A percentile compares a stretch with the other conserved stretches of the same genome.
phyloP scores from a whole-genome alignment of 2,329 filamentous ascomycete genomes.

The Cordyceps cateniannulata region DNA sequence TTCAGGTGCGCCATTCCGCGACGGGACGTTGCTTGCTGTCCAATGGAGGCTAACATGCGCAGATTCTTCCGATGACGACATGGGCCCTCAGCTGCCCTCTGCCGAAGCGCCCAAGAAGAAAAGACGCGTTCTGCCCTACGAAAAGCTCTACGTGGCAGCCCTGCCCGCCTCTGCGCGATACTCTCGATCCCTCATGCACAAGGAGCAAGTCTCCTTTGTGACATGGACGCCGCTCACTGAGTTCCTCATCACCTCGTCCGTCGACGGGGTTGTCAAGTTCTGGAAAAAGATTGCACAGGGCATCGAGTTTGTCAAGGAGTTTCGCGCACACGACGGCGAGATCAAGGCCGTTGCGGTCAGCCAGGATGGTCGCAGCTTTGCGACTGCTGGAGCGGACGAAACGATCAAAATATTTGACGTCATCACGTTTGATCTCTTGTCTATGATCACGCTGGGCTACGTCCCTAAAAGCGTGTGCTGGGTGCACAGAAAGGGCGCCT shows the following conservation, averaged over 20 bases:
- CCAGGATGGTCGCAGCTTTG: conserved; percentile 87
- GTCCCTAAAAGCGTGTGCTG: conserved; percentile 79
- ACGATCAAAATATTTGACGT: conserved; percentile 77
- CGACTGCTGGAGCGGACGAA: conserved; percentile 73
- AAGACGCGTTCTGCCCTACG: conserved; percentile 81
- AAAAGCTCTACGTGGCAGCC: conserved; percentile 89
- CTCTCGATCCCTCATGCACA: conserved; percentile 97
- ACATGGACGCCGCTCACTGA: conserved; percentile 87
- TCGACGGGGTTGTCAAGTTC: conserved; percentile 97
- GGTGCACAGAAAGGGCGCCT: conserved; percentile 84
- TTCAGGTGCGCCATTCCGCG: conserved; percentile 27
- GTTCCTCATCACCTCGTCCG: conserved; percentile 88
- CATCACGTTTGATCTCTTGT: conserved; percentile 79
- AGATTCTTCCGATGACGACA: conserved; percentile 77
- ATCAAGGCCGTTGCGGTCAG: conserved; percentile 80
- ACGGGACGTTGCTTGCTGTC: conserved; percentile 30
- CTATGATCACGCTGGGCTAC: conserved; percentile 74
- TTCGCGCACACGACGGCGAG: conserved; percentile 81
- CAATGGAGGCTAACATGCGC: conserved; percentile 7
- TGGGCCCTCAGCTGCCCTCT: conserved; percentile 85
- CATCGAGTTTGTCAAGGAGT: conserved; percentile 98
- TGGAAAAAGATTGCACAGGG: conserved; percentile 93
- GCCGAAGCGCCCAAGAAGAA: conserved; percentile 80
- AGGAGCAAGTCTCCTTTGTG: conserved; percentile 83
- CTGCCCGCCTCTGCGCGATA: conserved; percentile 77